phyloP scores from a whole-genome alignment of 441 rosid genomes.

The Croton laevigatus region DNA sequence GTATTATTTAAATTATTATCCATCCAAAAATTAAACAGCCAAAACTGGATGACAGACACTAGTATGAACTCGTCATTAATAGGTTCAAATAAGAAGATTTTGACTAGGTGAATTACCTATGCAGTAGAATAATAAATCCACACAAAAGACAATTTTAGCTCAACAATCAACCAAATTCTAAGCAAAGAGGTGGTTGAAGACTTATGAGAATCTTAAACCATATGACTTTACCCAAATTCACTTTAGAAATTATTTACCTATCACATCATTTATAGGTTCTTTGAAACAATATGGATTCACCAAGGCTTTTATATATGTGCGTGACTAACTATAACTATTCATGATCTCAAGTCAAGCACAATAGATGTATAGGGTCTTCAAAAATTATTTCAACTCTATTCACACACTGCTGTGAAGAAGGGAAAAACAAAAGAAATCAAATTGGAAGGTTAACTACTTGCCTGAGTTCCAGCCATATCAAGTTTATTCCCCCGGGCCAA shows the following conservation, averaged over 20 bases:
- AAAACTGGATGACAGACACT: background rate
- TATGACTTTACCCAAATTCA: background rate
- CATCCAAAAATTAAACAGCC: background rate
- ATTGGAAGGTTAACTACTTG: conserved; percentile 28
- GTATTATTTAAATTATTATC: background rate
- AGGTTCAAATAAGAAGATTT: background rate
- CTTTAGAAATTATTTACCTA: background rate
- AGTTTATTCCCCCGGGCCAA: conserved; percentile 80
- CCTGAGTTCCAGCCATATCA: conserved; percentile 84
- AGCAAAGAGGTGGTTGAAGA: background rate
- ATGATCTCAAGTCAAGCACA: conserved; percentile 2
- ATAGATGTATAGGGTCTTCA: background rate
- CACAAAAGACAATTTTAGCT: background rate
- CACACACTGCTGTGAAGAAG: background rate
- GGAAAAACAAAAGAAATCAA: background rate
- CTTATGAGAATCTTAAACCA: background rate
- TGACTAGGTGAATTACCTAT: background rate
- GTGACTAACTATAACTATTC: background rate
- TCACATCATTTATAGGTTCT: background rate
- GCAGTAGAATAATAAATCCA: background rate
- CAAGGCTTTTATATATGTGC: background rate
- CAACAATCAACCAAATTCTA: background rate
- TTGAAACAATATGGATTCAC: background rate
- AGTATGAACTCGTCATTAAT: background rate
- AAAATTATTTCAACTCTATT: background rate